Evolutionary conservation across 1,284 basidiomycete genomes (phyloP).

Genomic region (Singerocomus rubriflavus): DNA sequence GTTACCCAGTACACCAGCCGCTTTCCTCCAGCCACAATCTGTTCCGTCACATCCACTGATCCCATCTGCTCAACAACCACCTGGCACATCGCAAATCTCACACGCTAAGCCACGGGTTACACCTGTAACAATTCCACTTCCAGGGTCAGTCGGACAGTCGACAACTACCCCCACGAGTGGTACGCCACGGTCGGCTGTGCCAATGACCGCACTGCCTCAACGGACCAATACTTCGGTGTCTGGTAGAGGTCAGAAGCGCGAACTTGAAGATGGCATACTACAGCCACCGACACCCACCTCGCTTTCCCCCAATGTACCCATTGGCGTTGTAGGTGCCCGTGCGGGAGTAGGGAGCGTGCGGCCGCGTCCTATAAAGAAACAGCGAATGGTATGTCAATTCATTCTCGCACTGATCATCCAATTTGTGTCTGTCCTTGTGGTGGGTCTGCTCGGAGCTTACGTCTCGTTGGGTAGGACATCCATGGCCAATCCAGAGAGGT

Average conservation of each 20-base stretch:
- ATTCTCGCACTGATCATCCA: neutral
- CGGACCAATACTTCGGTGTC: conserved; percentile 19
- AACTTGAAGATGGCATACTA: conserved; percentile 37
- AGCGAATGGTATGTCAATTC: conserved; percentile 55
- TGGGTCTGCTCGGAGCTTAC: conserved; percentile 17
- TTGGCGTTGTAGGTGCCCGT: conserved; percentile 44
- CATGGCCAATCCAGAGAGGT: conserved; percentile 41
- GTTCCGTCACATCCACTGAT: conserved; percentile 29
- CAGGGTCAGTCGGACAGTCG: conserved; percentile 15
- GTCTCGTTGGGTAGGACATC: conserved; percentile 30
- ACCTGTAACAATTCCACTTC: conserved; percentile 34
- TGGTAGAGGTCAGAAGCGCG: conserved; percentile 51
- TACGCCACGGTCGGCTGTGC: conserved; percentile 31
- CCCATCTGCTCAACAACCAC: conserved; percentile 25
- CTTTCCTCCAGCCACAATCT: conserved; percentile 29
- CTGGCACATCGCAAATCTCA: conserved; percentile 28
- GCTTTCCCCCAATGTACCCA: conserved; percentile 30
- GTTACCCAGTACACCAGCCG: conserved; percentile 24
- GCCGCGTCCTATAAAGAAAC: conserved; percentile 73
- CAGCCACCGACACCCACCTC: conserved; percentile 21
- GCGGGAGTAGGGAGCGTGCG: conserved; percentile 54
- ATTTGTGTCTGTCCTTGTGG: conserved; percentile 4
- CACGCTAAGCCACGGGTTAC: conserved; percentile 40
- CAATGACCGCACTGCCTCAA: conserved; percentile 23
- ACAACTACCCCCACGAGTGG: conserved; percentile 32